Conservation (phyloP, 2,329 filamentous ascomycete genomes). For the Aspergillus udagawae region DNA sequence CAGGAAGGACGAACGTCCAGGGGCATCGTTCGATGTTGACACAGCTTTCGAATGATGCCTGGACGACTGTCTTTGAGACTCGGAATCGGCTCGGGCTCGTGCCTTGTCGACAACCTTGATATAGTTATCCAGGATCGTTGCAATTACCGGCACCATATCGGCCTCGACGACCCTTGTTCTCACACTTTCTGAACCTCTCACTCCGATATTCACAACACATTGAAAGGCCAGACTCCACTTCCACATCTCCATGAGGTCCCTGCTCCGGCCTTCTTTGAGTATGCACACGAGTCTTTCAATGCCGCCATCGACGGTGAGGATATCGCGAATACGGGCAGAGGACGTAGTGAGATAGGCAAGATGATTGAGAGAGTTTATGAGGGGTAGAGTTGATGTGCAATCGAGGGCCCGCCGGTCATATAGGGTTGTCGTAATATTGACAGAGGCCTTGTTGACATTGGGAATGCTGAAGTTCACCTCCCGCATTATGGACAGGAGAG, state of each 20-base stretch:
- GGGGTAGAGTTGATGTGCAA: constrained; percentile 92
- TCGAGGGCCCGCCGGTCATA: constrained; percentile 97
- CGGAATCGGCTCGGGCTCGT: constrained; percentile 78
- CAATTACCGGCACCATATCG: constrained; percentile 98
- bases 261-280: constrained; percentile 92
- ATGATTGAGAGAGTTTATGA: constrained; percentile 99
- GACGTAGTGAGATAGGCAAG: constrained; percentile 97
- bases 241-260: constrained; percentile 99
- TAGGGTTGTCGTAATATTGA: constrained; percentile 95
- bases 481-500: constrained; percentile 67
- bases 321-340: constrained; percentile 94
- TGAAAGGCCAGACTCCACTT: constrained; percentile 99
- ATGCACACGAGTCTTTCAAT: constrained; percentile 97
- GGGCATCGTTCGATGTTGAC: constrained; percentile 24
- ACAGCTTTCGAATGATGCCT: constrained; percentile 27
- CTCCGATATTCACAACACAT: constrained; percentile 97
- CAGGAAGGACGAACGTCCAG: constrained; percentile 32
- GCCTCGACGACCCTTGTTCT: constrained; percentile 94
- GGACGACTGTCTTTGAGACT: constrained; percentile 54
- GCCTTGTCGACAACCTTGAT: constrained; percentile 93
- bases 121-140: constrained; percentile 97
- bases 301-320: constrained; percentile 96
- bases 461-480: constrained; percentile 99
- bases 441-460: constrained; percentile 98
- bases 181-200: constrained; percentile 89